Base-by-base conservation (phyloP, 306 rosid species). In the Trifolium fragiferum region DNA sequence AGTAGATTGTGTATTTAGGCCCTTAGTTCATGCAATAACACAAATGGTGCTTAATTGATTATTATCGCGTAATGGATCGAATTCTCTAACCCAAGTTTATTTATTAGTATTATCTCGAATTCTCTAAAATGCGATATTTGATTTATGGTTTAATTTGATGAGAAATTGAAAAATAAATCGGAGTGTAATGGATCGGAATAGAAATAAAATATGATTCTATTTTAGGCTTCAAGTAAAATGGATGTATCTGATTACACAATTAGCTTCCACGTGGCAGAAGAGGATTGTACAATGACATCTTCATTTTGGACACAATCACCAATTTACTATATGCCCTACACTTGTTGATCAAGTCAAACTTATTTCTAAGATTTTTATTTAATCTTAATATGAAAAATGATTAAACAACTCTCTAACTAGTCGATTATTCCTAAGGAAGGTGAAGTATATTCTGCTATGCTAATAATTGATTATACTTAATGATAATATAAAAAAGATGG, bases 361-460 rank as follows among this genome's bases (percentile, higher is more conserved):
- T 38, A 59, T 37, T 38, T 47, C 0, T 50, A 6, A 50, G 41
- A 40, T 27, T 23, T 68, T 68, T 68, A 54, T 19, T 38, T 35
- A 15, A 47, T 37, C 3, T 66, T 8, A 25, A 46, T 80, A 49
- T 49, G 47, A 71, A 61, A 61, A 82, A 13, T 67, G n/a, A 77
- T 68, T 70, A 46, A 74, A 64, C 69, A 59, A 47, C 44, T 61
- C 18, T 7, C 30, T 49, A 68, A 74, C 68, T 68, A 16, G 19
- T 20, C 61, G 73, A 70, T 47, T 37, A 70, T 70, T 6, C 33
- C 71, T 43, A 75, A 74, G 72, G 58, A 78, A 66, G 47, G 15
- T 23, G 30, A 77, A 69, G 87, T 75, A 77, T 84, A 84, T 84
- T 69, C 83, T 44, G 8, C 32, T 80, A 75, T 77, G 60, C 77